These are phyloP conservation scores for Glutinoglossum americanum DNA, from an alignment of 495 filamentous ascomycete species.

Conservation along the genomic window DNA sequence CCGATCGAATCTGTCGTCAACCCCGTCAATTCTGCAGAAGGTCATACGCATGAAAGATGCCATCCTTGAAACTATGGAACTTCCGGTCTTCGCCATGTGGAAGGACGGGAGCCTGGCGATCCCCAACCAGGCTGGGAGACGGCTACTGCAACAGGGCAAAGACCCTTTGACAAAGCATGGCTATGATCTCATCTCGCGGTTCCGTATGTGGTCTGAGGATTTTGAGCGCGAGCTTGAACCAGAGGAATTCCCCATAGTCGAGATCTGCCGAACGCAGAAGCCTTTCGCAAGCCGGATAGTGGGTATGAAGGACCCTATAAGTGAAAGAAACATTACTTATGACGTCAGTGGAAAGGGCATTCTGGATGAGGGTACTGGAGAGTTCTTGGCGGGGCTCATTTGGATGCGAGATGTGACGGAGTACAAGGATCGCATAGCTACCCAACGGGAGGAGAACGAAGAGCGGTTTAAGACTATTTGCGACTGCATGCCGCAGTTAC, in stretches of 20 bases:
- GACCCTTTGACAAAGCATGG: slow-evolving; percentile 24
- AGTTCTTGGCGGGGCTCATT: slow-evolving; percentile 44
- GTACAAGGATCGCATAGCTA: slow-evolving; percentile 31
- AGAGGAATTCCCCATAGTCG: slow-evolving; percentile 37
- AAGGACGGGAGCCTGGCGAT: slow-evolving; percentile 43
- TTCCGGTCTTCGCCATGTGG: slow-evolving; percentile 52
- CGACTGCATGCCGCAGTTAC: slow-evolving; percentile 38
- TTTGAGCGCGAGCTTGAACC: slow-evolving; percentile 32
- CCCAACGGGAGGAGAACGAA: slow-evolving; percentile 39
- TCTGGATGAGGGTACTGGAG: slow-evolving; percentile 33
- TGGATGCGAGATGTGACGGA: slow-evolving; percentile 45
- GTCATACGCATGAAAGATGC: slow-evolving; percentile 47
- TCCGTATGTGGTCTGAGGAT: slow-evolving; percentile 35
- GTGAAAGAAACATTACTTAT: slow-evolving; percentile 25
- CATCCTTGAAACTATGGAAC: slow-evolving; percentile 41
- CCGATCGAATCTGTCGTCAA: slow-evolving; percentile 19
- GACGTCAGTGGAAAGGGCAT: slow-evolving; percentile 39
- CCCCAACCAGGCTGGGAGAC: slow-evolving; percentile 37
- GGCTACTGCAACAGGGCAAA: slow-evolving; percentile 24
- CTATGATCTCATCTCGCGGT: slow-evolving; percentile 29
- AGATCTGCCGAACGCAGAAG: slow-evolving; percentile 31
- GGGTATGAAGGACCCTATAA: slow-evolving; percentile 32
- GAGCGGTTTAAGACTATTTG: slow-evolving; percentile 45
- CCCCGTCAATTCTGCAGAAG: slow-evolving; percentile 40
- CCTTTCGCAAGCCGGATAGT: slow-evolving; percentile 30